Base-by-base conservation (phyloP, 1,284 basidiomycete genomes). In the Rhodotorula glutinis region DNA sequence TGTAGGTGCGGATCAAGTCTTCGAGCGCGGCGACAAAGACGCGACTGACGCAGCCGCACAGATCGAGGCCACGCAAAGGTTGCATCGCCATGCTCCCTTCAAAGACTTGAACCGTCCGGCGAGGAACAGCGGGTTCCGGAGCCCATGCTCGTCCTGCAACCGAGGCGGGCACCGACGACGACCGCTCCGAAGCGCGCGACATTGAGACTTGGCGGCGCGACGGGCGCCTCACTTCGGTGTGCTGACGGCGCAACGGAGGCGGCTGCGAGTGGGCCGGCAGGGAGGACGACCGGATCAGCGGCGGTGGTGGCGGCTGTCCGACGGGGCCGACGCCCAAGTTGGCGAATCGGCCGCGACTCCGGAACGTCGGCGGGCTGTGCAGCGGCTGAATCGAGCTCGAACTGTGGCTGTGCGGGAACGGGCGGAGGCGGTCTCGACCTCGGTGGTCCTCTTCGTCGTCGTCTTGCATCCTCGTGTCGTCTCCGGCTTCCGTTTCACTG, bases 11-110 rank as follows among this genome's bases (percentile, higher is more conserved):
- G 80, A 79, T 90, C 86, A 56, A 83, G 84, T 63, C 67, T 14
- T 70, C 63, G 23, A 74, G 57, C 23, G 61, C 70, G 70, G 87
- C 85, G 65, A 90, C 87, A 75, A 97, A 97, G 10, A 89, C 87
- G 25, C 85, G 85, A 76, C 91, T 93, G 76, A 97, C 89, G 78
- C 95, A 98, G 73, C 93, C 94, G 27, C 93, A 97, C 60, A 98
- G 81, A 77, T 98, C 95, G 46, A 96, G 82, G 3, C 93, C 92
- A 77, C 93, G 87, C 10, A 98, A 82, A 61, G 91, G 87, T 69
- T 76, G 77, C 63, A 81, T 80, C 58, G 76, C 74, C 3, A 60
- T 30, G 29, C 58, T 62, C 2, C 71, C 71, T 25, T 70, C 71
- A 44, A 70, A 59, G 27, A 70, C 60, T 38, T 65, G 65, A 0